Evolutionary conservation across 192 early-diverging fungal genomes (phyloP), one percentile per base, ranked within the genome.

Genomic region (Backusella psychrophila): DNA sequence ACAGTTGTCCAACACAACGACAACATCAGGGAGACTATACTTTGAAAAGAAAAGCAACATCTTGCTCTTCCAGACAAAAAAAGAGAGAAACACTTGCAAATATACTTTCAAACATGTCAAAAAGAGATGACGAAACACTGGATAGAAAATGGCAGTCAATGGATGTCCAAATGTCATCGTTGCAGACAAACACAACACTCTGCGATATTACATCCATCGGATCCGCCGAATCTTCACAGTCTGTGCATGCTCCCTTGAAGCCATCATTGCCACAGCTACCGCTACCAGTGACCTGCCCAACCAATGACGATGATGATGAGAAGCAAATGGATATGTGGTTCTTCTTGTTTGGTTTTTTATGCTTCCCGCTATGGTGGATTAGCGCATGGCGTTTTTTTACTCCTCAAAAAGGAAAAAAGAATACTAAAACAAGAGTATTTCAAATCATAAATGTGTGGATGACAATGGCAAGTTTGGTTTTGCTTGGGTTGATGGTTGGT

Each of bases 301-400:
- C 11, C 19, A 17, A 39, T 7, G 26, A 21, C 9, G 63, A 38
- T n/a, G 63, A n/a, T 2, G 9, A 34, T 35, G 46, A 59, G 3
- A 31, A 38, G 33, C 31, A 71, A 42, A 72, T 53, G 26, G 71
- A 52, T 34, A 72, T 29, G 19, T 19, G 41, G 11, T 34, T 77
- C 5, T 77, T 77, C 21, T 49, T 77, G n/a, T 77, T 77, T 77
- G 76, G 76, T 7, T 77, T 77, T 44, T 21, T 77, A 65, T 23
- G 35, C 6, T 77, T 77, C 12, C 76, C 76, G n/a, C 41, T 69
- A 15, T 77, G 70, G 76, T 77, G 76, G 68, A 66, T 77, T 42
- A 70, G 76, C 5, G 70, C 76, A 15, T 77, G 69, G 26, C 46
- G 31, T 34, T 33, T 56, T 17, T 21, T 69, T 0, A 31, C 49